Evolutionary conservation across 257 asterid species (phyloP), one percentile per base, ranked within the genome.

Genomic region (Salvia rosmarinus): DNA sequence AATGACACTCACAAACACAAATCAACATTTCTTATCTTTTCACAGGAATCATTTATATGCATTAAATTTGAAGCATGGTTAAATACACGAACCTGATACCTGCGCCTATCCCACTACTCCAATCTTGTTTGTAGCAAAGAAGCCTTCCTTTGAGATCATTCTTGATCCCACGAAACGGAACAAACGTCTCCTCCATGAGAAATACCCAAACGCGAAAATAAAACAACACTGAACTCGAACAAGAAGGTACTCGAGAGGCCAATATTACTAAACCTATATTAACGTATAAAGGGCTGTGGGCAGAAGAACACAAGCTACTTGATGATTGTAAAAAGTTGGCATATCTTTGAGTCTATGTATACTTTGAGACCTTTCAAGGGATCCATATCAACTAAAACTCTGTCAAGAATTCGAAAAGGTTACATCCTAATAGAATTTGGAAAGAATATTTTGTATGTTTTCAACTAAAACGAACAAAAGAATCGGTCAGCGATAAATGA

Each of bases 161-260:
- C 77, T 88, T 91, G 50, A 94, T 86, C 71, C 98, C 98, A 14
- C 97, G 96, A 17, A 94, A 68, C 2, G 98, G 98, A 73, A 92
- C 96, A 68, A 87, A 92, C 17, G 96, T 86, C 82, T 92, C 96
- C 82, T 92, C 98, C 98, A 92, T 92, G 74, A 35, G 55, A 57
- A 73, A 57, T 75, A 71, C 23, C 43, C 54, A 16, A 56, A 59
- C n/a, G 23, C 72, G 65, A 47, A 46, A 17, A 34, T 37, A 54
- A 64, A 73, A 52, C 40, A 70, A 79, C 67, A 47, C 73, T 57
- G 47, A 71, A 69, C 74, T 62, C 46, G 40, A 71, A 74, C 72
- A 55, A 50, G 25, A 73, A 70, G 75, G 80, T 73, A 73, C 87
- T 82, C 77, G 79, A 80, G 82, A 82, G 87, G 87, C 79, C 79